Percentiles rank a stretch among this genome's conserved stretches.
Conservation (phyloP, 164 flowering plant species). For the Houttuynia cordata region DNA sequence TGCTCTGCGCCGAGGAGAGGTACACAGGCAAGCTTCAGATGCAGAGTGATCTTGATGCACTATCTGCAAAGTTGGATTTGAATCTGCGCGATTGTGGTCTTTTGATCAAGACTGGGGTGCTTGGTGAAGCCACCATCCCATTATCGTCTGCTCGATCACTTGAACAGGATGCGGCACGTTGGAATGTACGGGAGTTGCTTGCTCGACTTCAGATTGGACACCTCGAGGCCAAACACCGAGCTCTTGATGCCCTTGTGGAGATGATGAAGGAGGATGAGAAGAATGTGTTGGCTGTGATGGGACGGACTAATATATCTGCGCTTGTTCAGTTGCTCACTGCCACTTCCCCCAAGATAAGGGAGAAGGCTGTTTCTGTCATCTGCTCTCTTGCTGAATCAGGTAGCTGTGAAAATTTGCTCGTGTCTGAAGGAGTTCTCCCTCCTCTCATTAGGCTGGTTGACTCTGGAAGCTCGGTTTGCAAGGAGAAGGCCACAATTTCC, state of each 20-base stretch:
- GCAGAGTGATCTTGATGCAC: slow-evolving; percentile 87
- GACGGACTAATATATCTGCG: slow-evolving; percentile 65
- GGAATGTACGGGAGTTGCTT: slow-evolving; percentile 51
- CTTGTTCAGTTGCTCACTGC: slow-evolving; percentile 74
- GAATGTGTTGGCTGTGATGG: slow-evolving; percentile 44
- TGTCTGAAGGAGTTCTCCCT: slow-evolving; percentile 78
- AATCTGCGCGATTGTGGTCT: slow-evolving; percentile 72
- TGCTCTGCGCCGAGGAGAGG: slow-evolving; percentile 43
- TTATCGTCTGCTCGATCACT: slow-evolving; percentile 16
- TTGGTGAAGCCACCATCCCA: slow-evolving; percentile 57
- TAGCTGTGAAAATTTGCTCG: slow-evolving; percentile 70
- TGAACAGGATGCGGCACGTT: slow-evolving; percentile 23
- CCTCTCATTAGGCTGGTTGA: slow-evolving; percentile 78
- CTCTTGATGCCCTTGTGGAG: slow-evolving; percentile 64
- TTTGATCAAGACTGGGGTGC: slow-evolving; percentile 76
- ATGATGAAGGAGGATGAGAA: slow-evolving; percentile 77
- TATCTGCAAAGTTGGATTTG: slow-evolving; percentile 60
- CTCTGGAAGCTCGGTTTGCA: slow-evolving; percentile 57
- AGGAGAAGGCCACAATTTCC: slow-evolving; percentile 73
- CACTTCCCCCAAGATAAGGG: slow-evolving; percentile 67
- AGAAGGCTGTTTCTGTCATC: slow-evolving; percentile 58
- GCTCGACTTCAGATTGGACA: slow-evolving; percentile 96
- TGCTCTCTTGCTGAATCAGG: slow-evolving; percentile 79
- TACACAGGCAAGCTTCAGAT: slow-evolving; percentile 76
- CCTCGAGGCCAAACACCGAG: slow-evolving; percentile 68